A percentile compares a stretch with the other conserved stretches of the same genome.
These are phyloP conservation scores for Gamarada debralockiae DNA, from an alignment of 495 filamentous ascomycete species.

Conservation along the genomic window DNA sequence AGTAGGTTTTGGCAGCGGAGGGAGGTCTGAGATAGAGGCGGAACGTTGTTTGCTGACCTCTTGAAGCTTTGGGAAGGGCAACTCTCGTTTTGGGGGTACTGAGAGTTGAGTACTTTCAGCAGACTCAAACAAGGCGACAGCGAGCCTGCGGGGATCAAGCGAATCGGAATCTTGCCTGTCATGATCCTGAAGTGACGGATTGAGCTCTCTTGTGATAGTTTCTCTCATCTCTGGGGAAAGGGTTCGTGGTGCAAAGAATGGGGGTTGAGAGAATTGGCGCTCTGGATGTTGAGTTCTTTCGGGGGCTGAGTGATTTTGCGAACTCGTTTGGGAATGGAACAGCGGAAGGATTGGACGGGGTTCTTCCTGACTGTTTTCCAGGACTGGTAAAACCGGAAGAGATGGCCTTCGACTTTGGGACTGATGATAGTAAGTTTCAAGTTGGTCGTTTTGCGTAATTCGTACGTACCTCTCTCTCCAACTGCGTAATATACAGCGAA, in stretches of 20 bases:
- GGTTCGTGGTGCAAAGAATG: not conserved
- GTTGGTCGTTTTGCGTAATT: not conserved
- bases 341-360: not conserved
- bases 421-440: not conserved
- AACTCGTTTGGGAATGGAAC: slow-evolving; percentile 3
- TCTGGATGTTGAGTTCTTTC: not conserved
- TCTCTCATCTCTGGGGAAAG: not conserved
- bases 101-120: not conserved
- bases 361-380: not conserved
- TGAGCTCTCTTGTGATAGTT: not conserved
- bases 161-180: not conserved
- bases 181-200: not conserved
- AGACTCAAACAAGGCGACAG: slow-evolving; percentile 5
- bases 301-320: not conserved
- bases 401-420: slow-evolving; percentile 6
- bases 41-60: not conserved
- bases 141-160: not conserved
- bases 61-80: slow-evolving; percentile 29
- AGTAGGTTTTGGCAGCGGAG: slow-evolving; percentile 10
- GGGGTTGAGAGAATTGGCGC: not conserved
- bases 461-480: slow-evolving; percentile 12
- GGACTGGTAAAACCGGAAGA: not conserved
- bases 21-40: slow-evolving; percentile 2
- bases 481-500: slow-evolving; percentile 8
- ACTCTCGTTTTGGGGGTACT: slow-evolving; percentile 32